Percentiles rank a stretch among this genome's conserved stretches.
Evolutionary conservation across 805 yeast genomes (phyloP).

Genomic region (Hanseniaspora guilliermondii): DNA sequence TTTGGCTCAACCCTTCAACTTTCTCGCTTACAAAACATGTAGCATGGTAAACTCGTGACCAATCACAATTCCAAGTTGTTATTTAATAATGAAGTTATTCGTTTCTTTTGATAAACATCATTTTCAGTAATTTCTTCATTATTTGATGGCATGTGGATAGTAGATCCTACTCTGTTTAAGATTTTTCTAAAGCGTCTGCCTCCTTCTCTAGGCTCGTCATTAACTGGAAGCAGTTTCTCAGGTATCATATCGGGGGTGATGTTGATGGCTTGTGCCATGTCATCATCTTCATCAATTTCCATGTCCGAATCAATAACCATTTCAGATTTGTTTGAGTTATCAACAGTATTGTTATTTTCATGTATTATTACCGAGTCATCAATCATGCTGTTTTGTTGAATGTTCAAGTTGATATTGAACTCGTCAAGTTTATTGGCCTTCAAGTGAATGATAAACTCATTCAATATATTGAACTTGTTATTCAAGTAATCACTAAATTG

Average conservation of each 20-base stretch:
- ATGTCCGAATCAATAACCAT: not conserved
- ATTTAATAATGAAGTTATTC: constrained; percentile 1
- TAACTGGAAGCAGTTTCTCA: not conserved
- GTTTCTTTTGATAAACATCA: not conserved
- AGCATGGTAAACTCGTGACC: not conserved
- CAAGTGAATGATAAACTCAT: not conserved
- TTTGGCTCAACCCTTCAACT: not conserved
- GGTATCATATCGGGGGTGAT: not conserved
- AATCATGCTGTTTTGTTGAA: not conserved
- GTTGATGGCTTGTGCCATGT: not conserved
- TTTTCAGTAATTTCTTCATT: not conserved
- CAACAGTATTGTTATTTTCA: not conserved
- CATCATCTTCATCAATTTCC: not conserved
- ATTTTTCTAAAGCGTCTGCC: not conserved
- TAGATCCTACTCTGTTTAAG: not conserved
- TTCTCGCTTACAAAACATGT: no score
- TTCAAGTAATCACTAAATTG: not conserved
- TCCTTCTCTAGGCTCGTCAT: not conserved
- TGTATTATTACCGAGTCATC: not conserved
- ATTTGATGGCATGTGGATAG: not conserved
- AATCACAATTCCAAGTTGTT: not conserved
- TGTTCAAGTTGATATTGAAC: not conserved
- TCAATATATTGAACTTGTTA: not conserved
- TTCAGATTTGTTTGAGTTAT: not conserved
- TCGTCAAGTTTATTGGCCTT: not conserved